These are phyloP conservation scores for Triglochin maritima DNA, from an alignment of 106 monocot genomes.

Conservation along the genomic window DNA sequence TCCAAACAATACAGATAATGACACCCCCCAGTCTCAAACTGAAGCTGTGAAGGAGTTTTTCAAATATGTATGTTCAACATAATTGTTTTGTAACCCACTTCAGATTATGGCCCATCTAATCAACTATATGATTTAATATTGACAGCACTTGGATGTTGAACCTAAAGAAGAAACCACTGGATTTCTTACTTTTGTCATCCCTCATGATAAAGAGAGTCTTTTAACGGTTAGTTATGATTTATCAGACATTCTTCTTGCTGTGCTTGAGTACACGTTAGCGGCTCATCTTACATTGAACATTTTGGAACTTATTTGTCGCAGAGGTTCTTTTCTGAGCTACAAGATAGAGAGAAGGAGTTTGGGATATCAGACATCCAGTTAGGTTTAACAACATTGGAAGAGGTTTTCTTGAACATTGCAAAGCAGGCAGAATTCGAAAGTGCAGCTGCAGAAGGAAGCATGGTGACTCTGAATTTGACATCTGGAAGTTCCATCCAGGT, in stretches of 20 bases:
- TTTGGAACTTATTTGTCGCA: constrained; percentile 7
- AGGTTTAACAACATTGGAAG: constrained; percentile 82
- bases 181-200: constrained; percentile 79
- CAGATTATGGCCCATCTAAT: neutral
- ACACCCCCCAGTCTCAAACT: constrained; percentile 14
- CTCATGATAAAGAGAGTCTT: constrained; percentile 71
- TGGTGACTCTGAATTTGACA: constrained; percentile 50
- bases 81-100: neutral
- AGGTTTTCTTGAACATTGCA: constrained; percentile 83
- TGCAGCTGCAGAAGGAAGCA: constrained; percentile 43
- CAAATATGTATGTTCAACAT: constrained; percentile 36
- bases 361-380: constrained; percentile 93
- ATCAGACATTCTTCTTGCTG: neutral
- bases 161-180: constrained; percentile 72
- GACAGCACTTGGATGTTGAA: constrained; percentile 47
- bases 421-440: constrained; percentile 79
- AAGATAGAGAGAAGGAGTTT: constrained; percentile 78
- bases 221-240: constrained; percentile 38
- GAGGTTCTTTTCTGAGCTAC: constrained; percentile 76
- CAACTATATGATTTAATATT: constrained; percentile 3
- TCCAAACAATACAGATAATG: constrained; percentile 5
- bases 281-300: neutral
- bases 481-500: constrained; percentile 82
- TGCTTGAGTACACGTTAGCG: neutral
- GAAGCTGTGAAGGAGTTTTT: constrained; percentile 66